These are phyloP conservation scores for Magnaporthales sp. DNA, from an alignment of 2,329 filamentous ascomycete genomes.

Conservation along the genomic window DNA sequence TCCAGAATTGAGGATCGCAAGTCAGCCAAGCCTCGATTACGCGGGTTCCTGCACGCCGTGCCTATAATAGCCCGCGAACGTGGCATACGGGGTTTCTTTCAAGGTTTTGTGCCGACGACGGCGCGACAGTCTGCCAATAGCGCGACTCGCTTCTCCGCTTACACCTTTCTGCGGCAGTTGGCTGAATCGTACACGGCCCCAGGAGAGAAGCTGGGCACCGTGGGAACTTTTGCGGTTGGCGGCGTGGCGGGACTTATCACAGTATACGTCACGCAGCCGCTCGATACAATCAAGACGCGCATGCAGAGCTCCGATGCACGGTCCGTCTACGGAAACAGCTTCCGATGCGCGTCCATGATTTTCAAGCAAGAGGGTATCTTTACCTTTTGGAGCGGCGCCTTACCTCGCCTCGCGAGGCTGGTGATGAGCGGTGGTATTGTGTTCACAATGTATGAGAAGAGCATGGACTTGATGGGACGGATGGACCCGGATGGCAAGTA, in stretches of 20 bases:
- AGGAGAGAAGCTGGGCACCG: conserved; percentile 83
- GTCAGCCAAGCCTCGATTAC: conserved; percentile 72
- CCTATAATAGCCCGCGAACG: conserved; percentile 81
- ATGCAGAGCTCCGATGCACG: conserved; percentile 95
- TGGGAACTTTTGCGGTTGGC: conserved; percentile 86
- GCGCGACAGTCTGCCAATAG: conserved; percentile 92
- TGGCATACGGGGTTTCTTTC: conserved; percentile 87
- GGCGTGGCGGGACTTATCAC: conserved; percentile 85
- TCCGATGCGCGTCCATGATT: conserved; percentile 74
- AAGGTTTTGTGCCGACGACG: conserved; percentile 92
- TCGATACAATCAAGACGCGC: conserved; percentile 93
- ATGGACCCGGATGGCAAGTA: conserved; percentile 80
- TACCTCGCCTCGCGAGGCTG: conserved; percentile 75
- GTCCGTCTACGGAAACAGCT: conserved; percentile 74
- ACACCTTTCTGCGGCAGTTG: conserved; percentile 83
- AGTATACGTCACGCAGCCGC: conserved; percentile 64
- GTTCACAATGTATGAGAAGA: conserved; percentile 98
- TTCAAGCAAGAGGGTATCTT: conserved; percentile 81
- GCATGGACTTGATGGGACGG: conserved; percentile 75
- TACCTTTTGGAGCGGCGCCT: conserved; percentile 89
- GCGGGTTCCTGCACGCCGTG: conserved; percentile 85
- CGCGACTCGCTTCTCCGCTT: conserved; percentile 82
- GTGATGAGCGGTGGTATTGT: conserved; percentile 94
- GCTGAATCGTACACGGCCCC: conserved; percentile 88
- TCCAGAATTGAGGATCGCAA: conserved; percentile 89